Evolutionary conservation across 2,329 filamentous ascomycete genomes (phyloP), one percentile per base, ranked within the genome.

Genomic region (Pseudonectria buxi): DNA sequence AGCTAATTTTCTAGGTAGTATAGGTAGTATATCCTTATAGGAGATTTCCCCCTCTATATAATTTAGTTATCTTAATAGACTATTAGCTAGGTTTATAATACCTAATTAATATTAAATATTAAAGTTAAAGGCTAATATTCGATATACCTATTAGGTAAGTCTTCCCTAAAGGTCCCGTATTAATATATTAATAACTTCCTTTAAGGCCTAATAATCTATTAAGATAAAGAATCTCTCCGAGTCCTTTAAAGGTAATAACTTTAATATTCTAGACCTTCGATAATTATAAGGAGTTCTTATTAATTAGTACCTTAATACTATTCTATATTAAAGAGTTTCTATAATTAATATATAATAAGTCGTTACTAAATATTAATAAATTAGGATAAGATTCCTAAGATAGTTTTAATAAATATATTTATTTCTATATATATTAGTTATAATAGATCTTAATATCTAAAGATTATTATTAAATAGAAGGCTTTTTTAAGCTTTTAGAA

Each of bases 381-480:
- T 15, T 33, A 33, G 7, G 15, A 33, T 22, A 31, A 15, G 6
- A 33, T 33, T 7, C 31, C 26, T 13, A 26, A 15, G 31, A 39
- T 26, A 28, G 25, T 7, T 28, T 25, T 24, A 22, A 16, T 28
- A 28, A 27, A 28, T 7, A 14, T 38, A 34, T 30, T 34, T 27
- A 31, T 30, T 15, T 31, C 34, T 13, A 31, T 25, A 11, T 26
- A 24, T 14, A 33, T 26, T 26, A 24, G 7, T 7, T 33, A 29
- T 7, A 5, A 27, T 14, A 28, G n/a, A 3, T 39, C 15, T 28
- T 35, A 35, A n/a, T 39, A 35, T 24, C 32, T 26, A 1, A 33
- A 18, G 24, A 35, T 28, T 25, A 14, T 33, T 40, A 40, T 18
- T 30, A 33, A 32, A 15, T 33, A 30, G 18, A 40, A 40, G 1